phyloP scores from a whole-genome alignment of 345 rosid genomes.

The Fremontodendron californicum region DNA sequence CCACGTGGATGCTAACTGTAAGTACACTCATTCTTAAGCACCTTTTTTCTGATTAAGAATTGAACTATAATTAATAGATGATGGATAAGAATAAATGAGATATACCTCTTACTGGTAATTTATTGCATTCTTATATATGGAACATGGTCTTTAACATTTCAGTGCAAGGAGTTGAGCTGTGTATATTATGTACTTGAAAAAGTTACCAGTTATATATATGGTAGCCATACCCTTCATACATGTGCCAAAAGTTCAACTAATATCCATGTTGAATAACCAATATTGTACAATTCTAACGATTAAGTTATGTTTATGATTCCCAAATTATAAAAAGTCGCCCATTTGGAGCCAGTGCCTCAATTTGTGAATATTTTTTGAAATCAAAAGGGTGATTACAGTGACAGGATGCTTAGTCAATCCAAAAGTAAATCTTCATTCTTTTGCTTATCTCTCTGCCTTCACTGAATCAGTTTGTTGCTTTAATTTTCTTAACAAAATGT shows the following conservation, averaged over 20 bases:
- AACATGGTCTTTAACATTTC: background rate
- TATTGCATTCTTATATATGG: background rate
- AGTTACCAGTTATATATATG: background rate
- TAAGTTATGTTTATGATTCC: background rate
- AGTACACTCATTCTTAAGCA: no score
- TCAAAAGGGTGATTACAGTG: background rate
- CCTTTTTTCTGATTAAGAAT: background rate
- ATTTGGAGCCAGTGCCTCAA: background rate
- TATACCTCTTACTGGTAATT: no score
- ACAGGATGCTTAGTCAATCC: no score
- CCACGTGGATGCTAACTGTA: no score
- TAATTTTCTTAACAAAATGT: background rate
- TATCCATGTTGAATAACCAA: background rate
- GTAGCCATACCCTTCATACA: background rate
- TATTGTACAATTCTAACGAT: background rate
- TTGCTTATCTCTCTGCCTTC: background rate
- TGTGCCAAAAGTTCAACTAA: background rate
- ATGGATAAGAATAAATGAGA: no score
- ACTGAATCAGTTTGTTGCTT: background rate
- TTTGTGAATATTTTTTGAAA: background rate
- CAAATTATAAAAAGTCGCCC: background rate
- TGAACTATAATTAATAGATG: background rate
- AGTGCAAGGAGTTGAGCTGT: background rate
- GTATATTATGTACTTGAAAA: background rate
- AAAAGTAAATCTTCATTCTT: background rate